Evolutionary conservation across 2,329 filamentous ascomycete genomes (phyloP).

Genomic region (Exophiala spinifera): DNA sequence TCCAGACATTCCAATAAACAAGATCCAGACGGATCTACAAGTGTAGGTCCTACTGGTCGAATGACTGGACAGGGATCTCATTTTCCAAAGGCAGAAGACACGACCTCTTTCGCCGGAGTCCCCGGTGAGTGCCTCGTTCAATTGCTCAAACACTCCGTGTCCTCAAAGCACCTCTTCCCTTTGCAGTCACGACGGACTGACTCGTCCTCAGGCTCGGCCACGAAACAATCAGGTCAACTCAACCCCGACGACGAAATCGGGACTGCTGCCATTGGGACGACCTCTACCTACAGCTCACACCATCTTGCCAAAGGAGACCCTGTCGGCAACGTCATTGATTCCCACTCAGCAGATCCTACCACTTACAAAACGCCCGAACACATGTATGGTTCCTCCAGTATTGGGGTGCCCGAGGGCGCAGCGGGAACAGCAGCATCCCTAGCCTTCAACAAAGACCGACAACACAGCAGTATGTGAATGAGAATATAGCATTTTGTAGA

Average conservation of each 20-base stretch:
- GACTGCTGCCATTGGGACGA: slow-evolving; percentile 22
- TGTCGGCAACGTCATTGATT: slow-evolving; percentile 21
- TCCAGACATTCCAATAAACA: background rate
- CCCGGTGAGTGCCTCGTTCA: background rate
- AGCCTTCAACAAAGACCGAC: slow-evolving; percentile 17
- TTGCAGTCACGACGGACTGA: background rate
- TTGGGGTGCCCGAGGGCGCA: slow-evolving; percentile 16
- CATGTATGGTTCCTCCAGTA: slow-evolving; percentile 11
- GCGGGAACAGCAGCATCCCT: slow-evolving; percentile 15
- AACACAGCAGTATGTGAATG: slow-evolving; percentile 15
- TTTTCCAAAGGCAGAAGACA: slow-evolving; percentile 13
- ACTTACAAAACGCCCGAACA: slow-evolving; percentile 26
- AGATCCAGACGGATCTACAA: background rate
- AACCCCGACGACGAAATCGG: slow-evolving; percentile 5
- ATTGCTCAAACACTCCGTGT: too few species aligned
- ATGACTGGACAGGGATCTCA: slow-evolving; percentile 27
- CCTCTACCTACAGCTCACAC: slow-evolving; percentile 25
- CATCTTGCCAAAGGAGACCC: slow-evolving; percentile 22
- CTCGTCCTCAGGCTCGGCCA: slow-evolving; percentile 1
- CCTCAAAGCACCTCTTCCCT: too few species aligned
- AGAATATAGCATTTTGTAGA: background rate
- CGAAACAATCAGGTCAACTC: background rate
- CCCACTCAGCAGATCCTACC: slow-evolving; percentile 22
- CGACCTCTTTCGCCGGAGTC: background rate
- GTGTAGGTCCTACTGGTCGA: slow-evolving; percentile 1